Evolutionary conservation across 768 basidiomycete species (phyloP).

Genomic region (Lepiota brunneoincarnata): DNA sequence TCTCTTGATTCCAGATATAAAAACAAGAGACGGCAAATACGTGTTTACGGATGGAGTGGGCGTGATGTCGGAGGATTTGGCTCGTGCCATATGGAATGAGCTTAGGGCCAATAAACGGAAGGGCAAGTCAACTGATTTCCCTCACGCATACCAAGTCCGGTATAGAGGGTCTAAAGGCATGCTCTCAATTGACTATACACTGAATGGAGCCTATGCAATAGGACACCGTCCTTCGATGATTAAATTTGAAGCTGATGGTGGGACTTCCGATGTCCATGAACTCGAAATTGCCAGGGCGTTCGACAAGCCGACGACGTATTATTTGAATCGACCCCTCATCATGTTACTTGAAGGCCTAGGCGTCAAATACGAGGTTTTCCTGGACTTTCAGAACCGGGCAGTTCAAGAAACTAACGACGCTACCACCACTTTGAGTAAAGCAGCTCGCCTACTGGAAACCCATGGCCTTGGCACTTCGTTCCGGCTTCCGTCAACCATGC

Average conservation of each 20-base stretch:
- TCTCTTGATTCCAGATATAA: slow-evolving; percentile 33
- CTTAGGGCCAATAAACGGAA: slow-evolving; percentile 36
- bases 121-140: slow-evolving; percentile 29
- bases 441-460: slow-evolving; percentile 48
- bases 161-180: slow-evolving; percentile 67
- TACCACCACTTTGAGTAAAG: slow-evolving; percentile 36
- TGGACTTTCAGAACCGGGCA: slow-evolving; percentile 49
- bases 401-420: slow-evolving; percentile 46
- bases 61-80: slow-evolving; percentile 54
- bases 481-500: slow-evolving; percentile 50
- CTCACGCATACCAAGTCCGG: slow-evolving; percentile 58
- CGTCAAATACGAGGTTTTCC: slow-evolving; percentile 51
- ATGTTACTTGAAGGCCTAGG: slow-evolving; percentile 65
- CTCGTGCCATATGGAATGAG: slow-evolving; percentile 44
- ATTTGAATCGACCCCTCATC: slow-evolving; percentile 61
- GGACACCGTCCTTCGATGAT: slow-evolving; percentile 60
- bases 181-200: slow-evolving; percentile 52
- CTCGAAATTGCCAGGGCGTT: slow-evolving; percentile 70
- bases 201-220: slow-evolving; percentile 44
- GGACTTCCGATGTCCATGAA: slow-evolving; percentile 30
- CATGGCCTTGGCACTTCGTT: slow-evolving; percentile 60
- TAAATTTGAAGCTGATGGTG: slow-evolving; percentile 50
- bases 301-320: slow-evolving; percentile 55
- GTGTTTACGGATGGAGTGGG: slow-evolving; percentile 75
- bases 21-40: slow-evolving; percentile 30